Evolutionary conservation across 106 monocot genomes (phyloP).

Genomic region (Dioscorea zingiberensis): DNA sequence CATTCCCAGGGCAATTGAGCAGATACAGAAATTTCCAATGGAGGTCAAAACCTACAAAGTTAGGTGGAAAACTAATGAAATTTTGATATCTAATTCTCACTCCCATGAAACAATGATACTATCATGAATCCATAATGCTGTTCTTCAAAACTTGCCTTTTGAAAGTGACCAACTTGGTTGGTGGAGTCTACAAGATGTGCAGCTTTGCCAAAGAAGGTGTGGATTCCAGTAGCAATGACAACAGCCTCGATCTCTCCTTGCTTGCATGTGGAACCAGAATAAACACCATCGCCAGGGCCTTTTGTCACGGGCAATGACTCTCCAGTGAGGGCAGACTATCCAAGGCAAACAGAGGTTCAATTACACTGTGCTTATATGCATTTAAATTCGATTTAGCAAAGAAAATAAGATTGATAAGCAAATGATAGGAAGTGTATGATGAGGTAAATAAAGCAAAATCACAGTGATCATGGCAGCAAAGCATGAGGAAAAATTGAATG

Average conservation of each 20-base stretch:
- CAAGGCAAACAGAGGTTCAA: not conserved
- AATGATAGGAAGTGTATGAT: too few relatives aligned
- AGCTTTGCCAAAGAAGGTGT: constrained; percentile 91
- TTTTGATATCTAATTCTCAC: too few relatives aligned
- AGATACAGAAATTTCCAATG: constrained; percentile 97
- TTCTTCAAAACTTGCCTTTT: constrained; percentile 44
- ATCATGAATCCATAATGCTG: not conserved
- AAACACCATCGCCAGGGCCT: constrained; percentile 79
- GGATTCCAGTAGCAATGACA: constrained; percentile 80
- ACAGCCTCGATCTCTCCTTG: constrained; percentile 89
- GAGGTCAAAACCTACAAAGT: constrained; percentile 76
- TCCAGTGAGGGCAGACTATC: constrained; percentile 82
- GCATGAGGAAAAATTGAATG: too few relatives aligned
- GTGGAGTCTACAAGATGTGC: constrained; percentile 89
- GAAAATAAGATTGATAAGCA: too few relatives aligned
- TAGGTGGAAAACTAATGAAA: not conserved
- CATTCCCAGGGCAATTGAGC: constrained; percentile 91
- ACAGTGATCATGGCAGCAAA: too few relatives aligned
- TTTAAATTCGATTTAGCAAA: too few relatives aligned
- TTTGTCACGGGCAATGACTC: constrained; percentile 85
- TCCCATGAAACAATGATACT: too few relatives aligned
- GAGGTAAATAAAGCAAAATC: too few relatives aligned
- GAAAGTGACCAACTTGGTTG: constrained; percentile 94
- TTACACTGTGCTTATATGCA: too few relatives aligned
- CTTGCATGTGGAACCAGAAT: constrained; percentile 90